Evolutionary conservation across 805 yeast species (phyloP).

Genomic region (Starmerella sp.): DNA sequence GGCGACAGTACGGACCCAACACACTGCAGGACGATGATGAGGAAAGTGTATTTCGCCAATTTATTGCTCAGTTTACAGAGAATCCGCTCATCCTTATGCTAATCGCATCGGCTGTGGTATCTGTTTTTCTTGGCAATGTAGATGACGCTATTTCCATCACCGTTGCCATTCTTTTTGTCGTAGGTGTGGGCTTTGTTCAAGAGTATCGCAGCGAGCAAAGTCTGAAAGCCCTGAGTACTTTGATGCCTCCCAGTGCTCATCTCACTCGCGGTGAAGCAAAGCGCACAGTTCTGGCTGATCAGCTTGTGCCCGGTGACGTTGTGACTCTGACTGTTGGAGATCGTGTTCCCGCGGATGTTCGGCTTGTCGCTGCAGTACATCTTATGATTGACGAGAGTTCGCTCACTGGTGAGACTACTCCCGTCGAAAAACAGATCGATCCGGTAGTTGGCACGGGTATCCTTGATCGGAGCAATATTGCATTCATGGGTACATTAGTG

Average conservation of each 20-base stretch:
- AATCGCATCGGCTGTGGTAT: conserved; percentile 78
- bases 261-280: conserved; percentile 71
- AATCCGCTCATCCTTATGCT: conserved; percentile 83
- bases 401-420: conserved; percentile 88
- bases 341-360: conserved; percentile 88
- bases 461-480: conserved; percentile 58
- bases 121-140: conserved; percentile 87
- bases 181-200: conserved; percentile 93
- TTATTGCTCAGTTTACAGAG: conserved; percentile 68
- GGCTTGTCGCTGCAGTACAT: conserved; percentile 68
- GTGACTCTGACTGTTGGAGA: conserved; percentile 88
- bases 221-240: conserved; percentile 77
- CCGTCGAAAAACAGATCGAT: conserved; percentile 56
- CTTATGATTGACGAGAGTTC: conserved; percentile 85
- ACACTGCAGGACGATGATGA: conserved; percentile 78
- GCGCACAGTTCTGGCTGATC: conserved; percentile 72
- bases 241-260: conserved; percentile 96
- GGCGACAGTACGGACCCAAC: conserved; percentile 68
- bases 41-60: conserved; percentile 51
- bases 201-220: conserved; percentile 94
- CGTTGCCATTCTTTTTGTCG: conserved; percentile 83
- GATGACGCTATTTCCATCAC: conserved; percentile 95
- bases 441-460: conserved; percentile 29
- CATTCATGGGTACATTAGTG: conserved; percentile 95
- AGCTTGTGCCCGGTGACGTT: conserved; percentile 90